These are phyloP conservation scores for Posidonia oceanica DNA, from an alignment of 116 monocot genomes.

Conservation along the genomic window DNA sequence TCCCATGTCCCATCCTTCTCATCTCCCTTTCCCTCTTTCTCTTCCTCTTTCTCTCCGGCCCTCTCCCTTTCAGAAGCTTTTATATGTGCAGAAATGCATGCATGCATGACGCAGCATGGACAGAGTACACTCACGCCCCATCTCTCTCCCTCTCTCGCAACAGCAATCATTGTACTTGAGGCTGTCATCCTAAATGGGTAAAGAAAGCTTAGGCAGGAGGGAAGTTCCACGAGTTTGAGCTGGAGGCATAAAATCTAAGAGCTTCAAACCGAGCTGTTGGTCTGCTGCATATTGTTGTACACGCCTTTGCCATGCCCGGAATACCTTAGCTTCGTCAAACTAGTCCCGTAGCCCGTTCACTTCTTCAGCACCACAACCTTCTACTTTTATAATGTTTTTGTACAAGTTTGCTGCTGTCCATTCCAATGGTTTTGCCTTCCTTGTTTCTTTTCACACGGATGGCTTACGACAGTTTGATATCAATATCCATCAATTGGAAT, in stretches of 20 bases:
- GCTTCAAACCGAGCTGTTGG: too few species aligned
- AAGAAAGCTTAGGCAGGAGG: neutral
- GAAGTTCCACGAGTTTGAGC: too few species aligned
- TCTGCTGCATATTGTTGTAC: neutral
- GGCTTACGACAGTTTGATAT: too few species aligned
- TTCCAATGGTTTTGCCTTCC: too few species aligned
- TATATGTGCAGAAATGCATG: neutral
- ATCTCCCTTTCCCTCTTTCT: neutral
- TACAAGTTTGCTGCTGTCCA: too few species aligned
- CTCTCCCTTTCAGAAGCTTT: neutral
- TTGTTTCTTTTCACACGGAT: too few species aligned
- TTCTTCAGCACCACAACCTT: too few species aligned
- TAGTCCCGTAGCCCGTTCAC: neutral
- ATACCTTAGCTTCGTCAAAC: neutral
- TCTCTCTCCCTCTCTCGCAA: neutral
- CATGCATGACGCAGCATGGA: neutral
- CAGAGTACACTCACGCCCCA: neutral
- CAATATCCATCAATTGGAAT: too few species aligned
- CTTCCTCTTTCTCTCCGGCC: neutral
- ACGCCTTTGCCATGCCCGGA: neutral
- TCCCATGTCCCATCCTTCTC: slow-evolving; percentile 3
- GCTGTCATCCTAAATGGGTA: neutral
- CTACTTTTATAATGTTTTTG: too few species aligned
- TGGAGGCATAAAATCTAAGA: too few species aligned
- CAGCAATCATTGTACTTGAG: neutral